Evolutionary conservation across 2,329 filamentous ascomycete genomes (phyloP).

Genomic region (Leptodontidium sp.): DNA sequence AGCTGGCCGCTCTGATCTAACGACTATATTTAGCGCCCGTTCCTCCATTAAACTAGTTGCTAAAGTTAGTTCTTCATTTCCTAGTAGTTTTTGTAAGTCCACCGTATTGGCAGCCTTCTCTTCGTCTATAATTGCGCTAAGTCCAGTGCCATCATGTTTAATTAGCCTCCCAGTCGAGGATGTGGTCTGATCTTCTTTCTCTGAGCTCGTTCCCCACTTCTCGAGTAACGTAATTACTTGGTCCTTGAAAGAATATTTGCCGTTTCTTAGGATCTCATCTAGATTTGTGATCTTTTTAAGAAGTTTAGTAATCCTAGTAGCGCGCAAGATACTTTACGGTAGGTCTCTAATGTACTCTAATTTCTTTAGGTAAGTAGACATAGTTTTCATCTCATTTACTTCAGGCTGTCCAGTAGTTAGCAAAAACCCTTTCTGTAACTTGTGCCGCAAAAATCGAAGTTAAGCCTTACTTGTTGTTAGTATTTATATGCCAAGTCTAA

Average conservation of each 20-base stretch:
- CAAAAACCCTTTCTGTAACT: slow-evolving; percentile 19
- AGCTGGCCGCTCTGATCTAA: not conserved
- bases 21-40: not conserved
- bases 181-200: slow-evolving; percentile 12
- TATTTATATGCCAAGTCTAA: slow-evolving; percentile 3
- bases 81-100: not conserved
- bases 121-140: not conserved
- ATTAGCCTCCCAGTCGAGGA: not conserved
- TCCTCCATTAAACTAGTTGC: slow-evolving; percentile 1
- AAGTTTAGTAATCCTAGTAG: slow-evolving; percentile 12
- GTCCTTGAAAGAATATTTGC: slow-evolving; percentile 16
- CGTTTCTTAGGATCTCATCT: slow-evolving; percentile 13
- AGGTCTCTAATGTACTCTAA: slow-evolving; percentile 9
- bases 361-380: slow-evolving; percentile 22
- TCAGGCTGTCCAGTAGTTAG: not conserved
- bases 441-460: slow-evolving; percentile 19
- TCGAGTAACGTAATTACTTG: slow-evolving; percentile 5
- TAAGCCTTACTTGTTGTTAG: not conserved
- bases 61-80: not conserved
- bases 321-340: not conserved
- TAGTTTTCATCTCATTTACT: slow-evolving; percentile 11
- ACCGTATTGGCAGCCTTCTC: not conserved
- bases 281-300: slow-evolving; percentile 23
- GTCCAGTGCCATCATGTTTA: not conserved
- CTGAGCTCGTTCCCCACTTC: slow-evolving; percentile 17